Percentiles rank a stretch among this genome's conserved stretches.
Evolutionary conservation across 2,329 filamentous ascomycete species (phyloP).

Genomic region (Pseudogymnoascus sp.): DNA sequence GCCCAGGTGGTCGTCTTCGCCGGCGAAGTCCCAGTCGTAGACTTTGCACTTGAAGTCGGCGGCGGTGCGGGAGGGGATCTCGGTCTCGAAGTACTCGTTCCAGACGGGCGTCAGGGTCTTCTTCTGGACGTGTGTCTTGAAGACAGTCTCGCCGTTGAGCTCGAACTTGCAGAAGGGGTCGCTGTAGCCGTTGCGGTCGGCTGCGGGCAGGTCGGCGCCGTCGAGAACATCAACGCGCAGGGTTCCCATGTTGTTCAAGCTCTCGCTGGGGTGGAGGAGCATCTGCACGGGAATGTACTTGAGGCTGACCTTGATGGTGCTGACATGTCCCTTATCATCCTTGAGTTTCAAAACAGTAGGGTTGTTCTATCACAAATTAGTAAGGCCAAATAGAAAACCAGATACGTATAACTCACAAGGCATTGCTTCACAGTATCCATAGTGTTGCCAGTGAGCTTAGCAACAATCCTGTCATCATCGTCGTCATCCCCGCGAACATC

Average conservation of each 20-base stretch:
- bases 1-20: constrained; percentile 88
- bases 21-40: constrained; percentile 94
- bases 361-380: constrained; percentile 58
- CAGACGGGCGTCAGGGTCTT: constrained; percentile 91
- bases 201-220: constrained; percentile 77
- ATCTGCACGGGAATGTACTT: constrained; percentile 94
- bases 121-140: constrained; percentile 94
- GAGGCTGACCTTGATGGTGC: constrained; percentile 80
- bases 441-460: constrained; percentile 77
- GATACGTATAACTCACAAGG: constrained; percentile 47
- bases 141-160: constrained; percentile 78
- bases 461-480: constrained; percentile 66
- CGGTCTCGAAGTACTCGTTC: constrained; percentile 92
- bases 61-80: constrained; percentile 73
- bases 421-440: constrained; percentile 81
- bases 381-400: not conserved
- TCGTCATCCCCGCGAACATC: constrained; percentile 62
- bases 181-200: constrained; percentile 92
- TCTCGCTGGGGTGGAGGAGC: constrained; percentile 87
- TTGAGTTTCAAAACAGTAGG: constrained; percentile 75
- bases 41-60: constrained; percentile 77
- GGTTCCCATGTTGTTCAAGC: constrained; percentile 97
- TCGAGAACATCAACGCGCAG: constrained; percentile 90
- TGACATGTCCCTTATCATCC: constrained; percentile 65
- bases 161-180: constrained; percentile 96